Evolutionary conservation across 192 early-diverging fungal species (phyloP).

Genomic region (Entophlyctis luteolus): DNA sequence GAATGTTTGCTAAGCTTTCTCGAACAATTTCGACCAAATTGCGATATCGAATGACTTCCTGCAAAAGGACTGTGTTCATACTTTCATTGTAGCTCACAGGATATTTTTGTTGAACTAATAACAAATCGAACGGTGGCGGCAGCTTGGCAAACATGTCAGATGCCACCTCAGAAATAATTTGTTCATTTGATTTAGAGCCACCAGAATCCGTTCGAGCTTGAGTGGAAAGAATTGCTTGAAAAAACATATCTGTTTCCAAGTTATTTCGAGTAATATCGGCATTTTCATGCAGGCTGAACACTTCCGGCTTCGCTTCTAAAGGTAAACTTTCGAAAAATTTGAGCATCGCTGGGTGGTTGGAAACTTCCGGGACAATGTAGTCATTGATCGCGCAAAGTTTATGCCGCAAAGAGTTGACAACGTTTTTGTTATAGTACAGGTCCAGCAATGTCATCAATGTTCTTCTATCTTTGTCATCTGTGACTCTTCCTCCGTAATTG

Average conservation of each 20-base stretch:
- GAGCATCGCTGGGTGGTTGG: conserved; percentile 39
- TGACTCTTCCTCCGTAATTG: conserved; percentile 60
- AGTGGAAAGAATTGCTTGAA: conserved; percentile 50
- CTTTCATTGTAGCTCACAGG: conserved; percentile 57
- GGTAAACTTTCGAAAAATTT: conserved; percentile 54
- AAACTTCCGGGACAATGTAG: conserved; percentile 45
- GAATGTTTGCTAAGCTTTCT: conserved; percentile 53
- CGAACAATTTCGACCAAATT: conserved; percentile 51
- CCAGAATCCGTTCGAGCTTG: conserved; percentile 44
- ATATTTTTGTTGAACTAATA: conserved; percentile 45
- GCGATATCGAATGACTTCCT: conserved; percentile 56
- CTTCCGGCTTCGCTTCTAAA: conserved; percentile 55
- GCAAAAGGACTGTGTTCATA: conserved; percentile 62
- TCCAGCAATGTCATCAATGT: conserved; percentile 44
- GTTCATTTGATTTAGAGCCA: conserved; percentile 48
- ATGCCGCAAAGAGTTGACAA: conserved; percentile 40
- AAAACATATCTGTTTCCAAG: conserved; percentile 56
- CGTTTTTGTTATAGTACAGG: conserved; percentile 47
- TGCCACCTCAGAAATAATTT: conserved; percentile 53
- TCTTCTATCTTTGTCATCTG: conserved; percentile 60
- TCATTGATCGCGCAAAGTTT: conserved; percentile 44
- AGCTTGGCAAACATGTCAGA: conserved; percentile 52
- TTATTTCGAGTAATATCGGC: conserved; percentile 61
- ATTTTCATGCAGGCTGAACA: conserved; percentile 60
- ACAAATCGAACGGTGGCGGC: conserved; percentile 47